Conservation (phyloP, 2,329 filamentous ascomycete species). For the Acrocalymma vagum region DNA sequence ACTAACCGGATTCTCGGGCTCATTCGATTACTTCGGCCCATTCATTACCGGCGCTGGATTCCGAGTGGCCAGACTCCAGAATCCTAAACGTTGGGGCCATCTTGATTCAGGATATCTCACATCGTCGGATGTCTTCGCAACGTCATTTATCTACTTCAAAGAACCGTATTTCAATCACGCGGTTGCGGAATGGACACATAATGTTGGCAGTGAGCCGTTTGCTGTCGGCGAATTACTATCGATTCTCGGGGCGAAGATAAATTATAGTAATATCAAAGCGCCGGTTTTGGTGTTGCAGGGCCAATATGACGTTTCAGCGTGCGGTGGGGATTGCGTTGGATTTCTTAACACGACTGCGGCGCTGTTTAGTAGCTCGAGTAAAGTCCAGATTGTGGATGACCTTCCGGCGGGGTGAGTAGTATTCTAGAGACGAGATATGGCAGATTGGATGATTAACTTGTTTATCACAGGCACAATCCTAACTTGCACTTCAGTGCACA, state of each 20-base stretch:
- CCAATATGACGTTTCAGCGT: slow-evolving; percentile 3
- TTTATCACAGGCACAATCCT: too few species aligned
- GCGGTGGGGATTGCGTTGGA: slow-evolving; percentile 3
- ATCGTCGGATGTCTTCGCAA: slow-evolving; percentile 4
- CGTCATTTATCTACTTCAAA: slow-evolving; percentile 4
- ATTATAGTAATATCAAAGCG: slow-evolving; percentile 3
- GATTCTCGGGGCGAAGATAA: slow-evolving; percentile 1
- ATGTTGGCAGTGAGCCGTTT: slow-evolving; percentile 5
- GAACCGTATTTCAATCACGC: slow-evolving; percentile 8
- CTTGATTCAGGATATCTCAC: slow-evolving; percentile 8
- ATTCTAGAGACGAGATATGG: too few species aligned
- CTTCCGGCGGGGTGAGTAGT: slow-evolving; percentile 12
- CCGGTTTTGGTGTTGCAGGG: too few species aligned
- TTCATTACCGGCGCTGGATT: neutral
- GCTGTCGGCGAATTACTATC: slow-evolving; percentile 5
- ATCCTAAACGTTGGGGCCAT: slow-evolving; percentile 7
- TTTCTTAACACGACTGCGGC: neutral
- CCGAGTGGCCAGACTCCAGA: slow-evolving; percentile 5
- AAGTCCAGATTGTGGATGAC: slow-evolving; percentile 2
- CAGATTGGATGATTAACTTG: too few species aligned
- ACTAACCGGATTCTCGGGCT: slow-evolving; percentile 8
- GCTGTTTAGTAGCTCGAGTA: slow-evolving; percentile 1
- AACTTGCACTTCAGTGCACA: too few species aligned
- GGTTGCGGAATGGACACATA: slow-evolving; percentile 3
- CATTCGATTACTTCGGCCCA: slow-evolving; percentile 7